phyloP scores from a whole-genome alignment of 106 monocot species.

The Acorus gramineus region DNA sequence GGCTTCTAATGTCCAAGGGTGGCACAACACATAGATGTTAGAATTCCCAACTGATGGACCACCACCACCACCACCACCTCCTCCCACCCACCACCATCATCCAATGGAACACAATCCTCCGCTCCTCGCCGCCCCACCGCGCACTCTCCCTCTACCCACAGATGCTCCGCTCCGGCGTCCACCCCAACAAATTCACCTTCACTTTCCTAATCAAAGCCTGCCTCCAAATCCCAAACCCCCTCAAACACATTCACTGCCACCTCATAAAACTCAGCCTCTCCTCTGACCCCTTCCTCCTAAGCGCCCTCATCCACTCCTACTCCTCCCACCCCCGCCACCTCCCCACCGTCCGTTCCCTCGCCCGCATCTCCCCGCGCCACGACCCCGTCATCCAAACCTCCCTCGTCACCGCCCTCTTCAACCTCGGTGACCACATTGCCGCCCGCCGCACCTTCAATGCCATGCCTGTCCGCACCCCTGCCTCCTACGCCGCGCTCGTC shows the following conservation, averaged over 20 bases:
- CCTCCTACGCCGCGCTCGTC: slow-evolving; percentile 18
- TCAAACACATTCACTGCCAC: neutral
- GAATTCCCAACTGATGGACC: too few species aligned
- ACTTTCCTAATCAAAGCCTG: slow-evolving; percentile 9
- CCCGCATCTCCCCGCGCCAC: slow-evolving; percentile 20
- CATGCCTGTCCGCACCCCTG: neutral
- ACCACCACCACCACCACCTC: too few species aligned
- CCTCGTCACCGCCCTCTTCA: slow-evolving; percentile 22
- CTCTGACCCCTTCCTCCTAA: slow-evolving; percentile 15
- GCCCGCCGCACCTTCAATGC: neutral
- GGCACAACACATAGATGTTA: too few species aligned
- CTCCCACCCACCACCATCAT: slow-evolving; percentile 4
- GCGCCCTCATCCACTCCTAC: slow-evolving; percentile 4
- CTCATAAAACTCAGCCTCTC: neutral
- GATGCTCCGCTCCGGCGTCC: slow-evolving; percentile 15
- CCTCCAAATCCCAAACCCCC: neutral
- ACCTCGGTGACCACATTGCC: neutral
- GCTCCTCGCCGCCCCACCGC: slow-evolving; percentile 8
- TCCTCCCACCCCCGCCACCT: slow-evolving; percentile 15
- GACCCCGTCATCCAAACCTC: slow-evolving; percentile 30
- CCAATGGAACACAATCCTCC: slow-evolving; percentile 28
- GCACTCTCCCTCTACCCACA: slow-evolving; percentile 21
- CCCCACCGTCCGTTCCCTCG: slow-evolving; percentile 14
- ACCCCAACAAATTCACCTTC: slow-evolving; percentile 43
- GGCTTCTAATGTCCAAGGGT: too few species aligned